Evolutionary conservation across 2,329 filamentous ascomycete genomes (phyloP).

Genomic region (Fusarium tjaetaba): DNA sequence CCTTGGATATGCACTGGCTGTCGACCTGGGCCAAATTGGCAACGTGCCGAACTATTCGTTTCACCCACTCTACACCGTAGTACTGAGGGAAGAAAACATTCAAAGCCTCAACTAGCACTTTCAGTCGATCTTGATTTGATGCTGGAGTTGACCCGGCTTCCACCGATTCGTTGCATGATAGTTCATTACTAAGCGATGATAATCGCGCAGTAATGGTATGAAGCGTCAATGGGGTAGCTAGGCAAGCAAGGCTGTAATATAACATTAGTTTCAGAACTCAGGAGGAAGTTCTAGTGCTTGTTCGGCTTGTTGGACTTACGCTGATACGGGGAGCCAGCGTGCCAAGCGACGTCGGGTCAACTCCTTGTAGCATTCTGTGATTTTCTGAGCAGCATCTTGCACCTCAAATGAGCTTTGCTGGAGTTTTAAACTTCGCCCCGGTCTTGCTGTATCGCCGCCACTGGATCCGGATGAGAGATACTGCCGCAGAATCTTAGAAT

Average conservation of each 20-base stretch:
- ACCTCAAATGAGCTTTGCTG: background rate
- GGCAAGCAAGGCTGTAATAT: background rate
- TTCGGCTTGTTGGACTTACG: background rate
- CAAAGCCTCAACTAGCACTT: background rate
- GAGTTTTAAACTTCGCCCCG: background rate
- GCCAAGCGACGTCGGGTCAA: background rate
- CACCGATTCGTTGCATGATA: background rate
- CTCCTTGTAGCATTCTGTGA: background rate
- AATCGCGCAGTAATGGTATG: background rate
- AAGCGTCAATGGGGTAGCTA: background rate
- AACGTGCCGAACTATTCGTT: background rate
- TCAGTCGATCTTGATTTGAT: background rate
- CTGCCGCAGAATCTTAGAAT: background rate
- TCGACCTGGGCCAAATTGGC: background rate
- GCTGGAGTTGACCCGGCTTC: background rate
- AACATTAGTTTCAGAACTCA: background rate
- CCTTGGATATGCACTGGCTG: background rate
- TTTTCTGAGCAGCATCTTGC: background rate
- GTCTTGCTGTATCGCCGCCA: background rate
- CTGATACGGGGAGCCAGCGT: background rate
- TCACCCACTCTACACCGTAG: background rate
- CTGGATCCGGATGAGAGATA: background rate
- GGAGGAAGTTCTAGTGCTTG: rapidly evolving
- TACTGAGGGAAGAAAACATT: background rate
- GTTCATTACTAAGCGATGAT: background rate